Evolutionary conservation across 805 yeast genomes (phyloP).

Genomic region (Saccharomycopsis babjevae): DNA sequence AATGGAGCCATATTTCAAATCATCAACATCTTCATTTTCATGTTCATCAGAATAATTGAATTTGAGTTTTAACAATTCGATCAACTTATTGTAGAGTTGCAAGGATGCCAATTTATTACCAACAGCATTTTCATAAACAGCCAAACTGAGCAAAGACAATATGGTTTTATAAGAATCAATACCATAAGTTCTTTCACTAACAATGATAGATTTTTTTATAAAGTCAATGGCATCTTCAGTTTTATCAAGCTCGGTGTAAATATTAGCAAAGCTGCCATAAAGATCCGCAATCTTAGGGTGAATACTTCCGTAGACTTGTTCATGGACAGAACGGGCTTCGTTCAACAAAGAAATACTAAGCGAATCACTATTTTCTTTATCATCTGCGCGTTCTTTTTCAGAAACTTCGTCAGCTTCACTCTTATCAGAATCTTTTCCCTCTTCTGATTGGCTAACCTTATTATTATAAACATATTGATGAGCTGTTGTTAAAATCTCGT

Average conservation of each 20-base stretch:
- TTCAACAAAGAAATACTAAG: slow-evolving; percentile 52
- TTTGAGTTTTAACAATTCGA: slow-evolving; percentile 47
- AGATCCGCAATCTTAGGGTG: slow-evolving; percentile 72
- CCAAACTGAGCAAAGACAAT: slow-evolving; percentile 63
- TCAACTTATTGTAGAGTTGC: slow-evolving; percentile 48
- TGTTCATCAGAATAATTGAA: slow-evolving; percentile 34
- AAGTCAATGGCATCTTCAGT: slow-evolving; percentile 49
- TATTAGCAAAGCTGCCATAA: slow-evolving; percentile 53
- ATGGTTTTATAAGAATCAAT: slow-evolving; percentile 70
- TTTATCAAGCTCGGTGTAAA: slow-evolving; percentile 51
- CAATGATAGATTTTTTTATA: slow-evolving; percentile 57
- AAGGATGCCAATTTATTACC: slow-evolving; percentile 53
- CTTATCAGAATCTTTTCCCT: background rate
- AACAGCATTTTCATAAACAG: slow-evolving; percentile 55
- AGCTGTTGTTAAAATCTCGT: slow-evolving; percentile 67
- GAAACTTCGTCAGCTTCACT: slow-evolving; percentile 11
- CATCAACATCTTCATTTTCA: background rate
- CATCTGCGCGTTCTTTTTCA: slow-evolving; percentile 26
- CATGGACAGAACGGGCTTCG: slow-evolving; percentile 64
- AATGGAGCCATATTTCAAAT: background rate
- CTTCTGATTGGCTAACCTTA: slow-evolving; percentile 2
- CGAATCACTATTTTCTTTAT: slow-evolving; percentile 27
- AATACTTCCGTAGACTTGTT: slow-evolving; percentile 74
- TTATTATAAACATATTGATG: slow-evolving; percentile 30
- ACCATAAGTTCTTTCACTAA: slow-evolving; percentile 75